These are phyloP conservation scores for Calonectria crousiana DNA, from an alignment of 2,329 filamentous ascomycete species.

Conservation along the genomic window DNA sequence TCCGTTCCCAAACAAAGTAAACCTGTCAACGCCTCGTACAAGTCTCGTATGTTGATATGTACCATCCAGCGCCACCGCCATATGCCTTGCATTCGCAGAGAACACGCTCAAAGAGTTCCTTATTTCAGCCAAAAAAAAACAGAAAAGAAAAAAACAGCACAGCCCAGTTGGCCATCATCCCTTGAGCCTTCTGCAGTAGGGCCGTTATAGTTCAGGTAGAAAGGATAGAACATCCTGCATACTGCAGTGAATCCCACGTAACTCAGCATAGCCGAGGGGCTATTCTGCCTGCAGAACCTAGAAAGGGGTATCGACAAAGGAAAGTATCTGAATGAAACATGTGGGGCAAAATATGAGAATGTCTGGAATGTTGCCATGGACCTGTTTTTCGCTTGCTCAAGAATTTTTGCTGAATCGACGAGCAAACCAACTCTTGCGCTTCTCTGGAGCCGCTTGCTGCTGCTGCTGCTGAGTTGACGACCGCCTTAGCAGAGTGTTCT, in stretches of 20 bases:
- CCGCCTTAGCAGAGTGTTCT: constrained; percentile 44
- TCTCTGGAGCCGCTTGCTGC: constrained; percentile 62
- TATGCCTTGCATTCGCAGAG: constrained; percentile 26
- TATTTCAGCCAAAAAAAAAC: constrained; percentile 29
- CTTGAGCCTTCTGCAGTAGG: neutral
- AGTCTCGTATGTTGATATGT: constrained; percentile 42
- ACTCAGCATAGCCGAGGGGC: constrained; percentile 4
- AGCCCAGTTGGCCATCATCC: neutral
- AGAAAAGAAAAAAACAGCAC: constrained; percentile 29
- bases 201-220: constrained; percentile 13
- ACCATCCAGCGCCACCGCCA: constrained; percentile 45
- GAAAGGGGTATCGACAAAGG: constrained; percentile 45
- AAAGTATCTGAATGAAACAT: constrained; percentile 34
- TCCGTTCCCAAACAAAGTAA: constrained; percentile 33
- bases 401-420: constrained; percentile 78
- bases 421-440: constrained; percentile 92
- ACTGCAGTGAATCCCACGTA: constrained; percentile 22
- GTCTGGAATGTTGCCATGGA: neutral
- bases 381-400: constrained; percentile 22
- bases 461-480: constrained; percentile 45
- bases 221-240: constrained; percentile 18
- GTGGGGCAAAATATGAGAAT: constrained; percentile 16
- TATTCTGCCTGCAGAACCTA: constrained; percentile 24
- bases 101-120: constrained; percentile 23
- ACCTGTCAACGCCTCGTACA: constrained; percentile 45